Evolutionary conservation across 2,329 filamentous ascomycete genomes (phyloP).

Genomic region (Diplodia seriata): DNA sequence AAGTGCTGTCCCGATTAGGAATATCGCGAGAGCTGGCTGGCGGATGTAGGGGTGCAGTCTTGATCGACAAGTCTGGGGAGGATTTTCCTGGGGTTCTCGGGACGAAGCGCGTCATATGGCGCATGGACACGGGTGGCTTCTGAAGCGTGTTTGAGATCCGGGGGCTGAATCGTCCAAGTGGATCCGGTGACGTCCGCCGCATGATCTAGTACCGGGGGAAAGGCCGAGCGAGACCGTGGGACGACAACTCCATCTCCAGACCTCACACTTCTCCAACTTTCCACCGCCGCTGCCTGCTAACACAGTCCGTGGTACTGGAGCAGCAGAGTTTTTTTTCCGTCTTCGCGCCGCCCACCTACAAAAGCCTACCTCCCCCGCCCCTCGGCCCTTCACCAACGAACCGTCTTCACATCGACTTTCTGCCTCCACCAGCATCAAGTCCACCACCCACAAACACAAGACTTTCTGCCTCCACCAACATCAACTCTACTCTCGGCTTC

Average conservation of each 20-base stretch:
- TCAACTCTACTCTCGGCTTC: no score
- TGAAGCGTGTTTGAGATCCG: not conserved
- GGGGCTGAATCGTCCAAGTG: constrained; percentile 1
- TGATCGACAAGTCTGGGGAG: not conserved
- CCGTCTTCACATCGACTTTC: not conserved
- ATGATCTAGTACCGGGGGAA: constrained; percentile 4
- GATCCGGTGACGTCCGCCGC: not conserved
- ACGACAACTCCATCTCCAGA: not conserved
- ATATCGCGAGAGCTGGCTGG: not conserved
- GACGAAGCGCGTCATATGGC: not conserved
- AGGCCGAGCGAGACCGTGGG: constrained; percentile 2
- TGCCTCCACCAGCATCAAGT: not conserved
- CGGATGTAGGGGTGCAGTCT: not conserved
- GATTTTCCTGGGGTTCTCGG: constrained; percentile 8
- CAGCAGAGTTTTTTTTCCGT: not conserved
- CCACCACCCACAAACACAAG: not conserved
- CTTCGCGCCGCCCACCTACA: not conserved
- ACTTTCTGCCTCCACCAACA: no score
- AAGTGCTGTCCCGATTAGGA: no score
- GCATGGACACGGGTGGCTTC: not conserved
- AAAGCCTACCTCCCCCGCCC: not conserved
- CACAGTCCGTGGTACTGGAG: not conserved
- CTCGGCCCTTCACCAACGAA: not conserved
- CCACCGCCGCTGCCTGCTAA: not conserved
- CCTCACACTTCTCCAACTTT: not conserved